Evolutionary conservation across 768 basidiomycete genomes (phyloP).

Genomic region (Paxillus involutus): DNA sequence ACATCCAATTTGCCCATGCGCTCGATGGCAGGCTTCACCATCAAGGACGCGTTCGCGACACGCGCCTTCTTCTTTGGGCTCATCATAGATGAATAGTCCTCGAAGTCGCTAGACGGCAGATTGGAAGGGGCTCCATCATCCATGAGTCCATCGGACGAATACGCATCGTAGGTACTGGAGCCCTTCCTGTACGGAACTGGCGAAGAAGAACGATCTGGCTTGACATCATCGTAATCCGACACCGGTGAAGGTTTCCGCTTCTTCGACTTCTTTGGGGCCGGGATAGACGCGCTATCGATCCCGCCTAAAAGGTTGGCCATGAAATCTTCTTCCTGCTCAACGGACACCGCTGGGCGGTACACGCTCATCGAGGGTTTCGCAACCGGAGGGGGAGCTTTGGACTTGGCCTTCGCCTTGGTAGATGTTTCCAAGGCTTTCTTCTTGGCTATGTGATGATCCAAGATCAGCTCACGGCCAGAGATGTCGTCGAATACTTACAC

Average conservation of each 20-base stretch:
- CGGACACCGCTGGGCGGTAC: conserved; percentile 76
- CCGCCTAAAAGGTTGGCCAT: conserved; percentile 79
- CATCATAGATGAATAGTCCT: conserved; percentile 47
- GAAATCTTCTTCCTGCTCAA: conserved; percentile 84
- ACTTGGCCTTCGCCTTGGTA: conserved; percentile 38
- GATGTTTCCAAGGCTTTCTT: conserved; percentile 20
- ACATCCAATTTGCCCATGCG: conserved; percentile 61
- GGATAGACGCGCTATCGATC: conserved; percentile 54
- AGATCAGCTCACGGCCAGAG: not conserved
- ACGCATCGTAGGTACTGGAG: conserved; percentile 29
- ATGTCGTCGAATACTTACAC: conserved; percentile 28
- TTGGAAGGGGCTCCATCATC: conserved; percentile 26
- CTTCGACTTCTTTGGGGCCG: conserved; percentile 39
- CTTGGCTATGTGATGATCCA: conserved; percentile 24
- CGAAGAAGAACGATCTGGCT: conserved; percentile 35
- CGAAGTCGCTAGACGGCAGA: conserved; percentile 47
- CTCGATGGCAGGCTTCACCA: conserved; percentile 55
- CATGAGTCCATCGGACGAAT: conserved; percentile 36
- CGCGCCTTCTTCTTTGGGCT: conserved; percentile 70
- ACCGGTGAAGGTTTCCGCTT: conserved; percentile 69
- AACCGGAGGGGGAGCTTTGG: conserved; percentile 49
- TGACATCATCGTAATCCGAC: conserved; percentile 35
- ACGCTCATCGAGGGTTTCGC: conserved; percentile 67
- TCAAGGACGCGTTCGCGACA: conserved; percentile 41
- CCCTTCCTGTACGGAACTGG: conserved; percentile 37